These are phyloP conservation scores for Boletus semigastroideus DNA, from an alignment of 1,284 basidiomycete species.

Conservation along the genomic window DNA sequence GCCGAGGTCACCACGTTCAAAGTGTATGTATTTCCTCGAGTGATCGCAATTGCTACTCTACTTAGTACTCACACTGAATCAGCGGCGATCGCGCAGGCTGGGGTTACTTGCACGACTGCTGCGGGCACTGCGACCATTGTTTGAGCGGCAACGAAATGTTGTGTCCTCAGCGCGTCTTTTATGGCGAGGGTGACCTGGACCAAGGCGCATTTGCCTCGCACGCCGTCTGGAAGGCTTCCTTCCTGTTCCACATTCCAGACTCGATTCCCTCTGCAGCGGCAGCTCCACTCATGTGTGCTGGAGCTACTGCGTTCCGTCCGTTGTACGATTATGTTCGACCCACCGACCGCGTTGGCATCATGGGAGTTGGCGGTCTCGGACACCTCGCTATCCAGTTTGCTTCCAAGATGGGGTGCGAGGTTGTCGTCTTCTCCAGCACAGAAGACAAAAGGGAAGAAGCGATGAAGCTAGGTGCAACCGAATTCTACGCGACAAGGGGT, in stretches of 20 bases:
- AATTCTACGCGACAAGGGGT: constrained; percentile 35
- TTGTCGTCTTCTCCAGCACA: constrained; percentile 59
- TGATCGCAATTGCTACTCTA: no score
- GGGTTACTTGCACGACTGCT: constrained; percentile 30
- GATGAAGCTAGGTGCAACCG: constrained; percentile 49
- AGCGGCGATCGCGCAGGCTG: constrained; percentile 35
- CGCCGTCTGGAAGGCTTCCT: constrained; percentile 34
- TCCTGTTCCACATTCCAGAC: constrained; percentile 36
- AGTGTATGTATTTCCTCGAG: constrained; percentile 15
- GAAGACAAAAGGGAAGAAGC: constrained; percentile 56
- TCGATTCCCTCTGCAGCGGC: constrained; percentile 32
- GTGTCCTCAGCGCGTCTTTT: constrained; percentile 29
- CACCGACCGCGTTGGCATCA: constrained; percentile 37
- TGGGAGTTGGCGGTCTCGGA: constrained; percentile 39
- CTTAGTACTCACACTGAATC: not conserved
- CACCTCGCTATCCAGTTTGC: constrained; percentile 41
- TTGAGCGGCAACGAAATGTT: constrained; percentile 31
- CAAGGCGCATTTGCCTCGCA: constrained; percentile 37
- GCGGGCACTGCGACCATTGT: constrained; percentile 30
- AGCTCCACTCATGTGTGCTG: constrained; percentile 41
- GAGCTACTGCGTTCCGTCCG: constrained; percentile 36
- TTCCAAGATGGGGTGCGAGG: constrained; percentile 49
- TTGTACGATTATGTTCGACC: constrained; percentile 25
- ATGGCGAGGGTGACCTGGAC: constrained; percentile 28
- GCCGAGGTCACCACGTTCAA: constrained; percentile 31